phyloP scores from a whole-genome alignment of 106 monocot genomes.

The Alisma plantagoaquatica region DNA sequence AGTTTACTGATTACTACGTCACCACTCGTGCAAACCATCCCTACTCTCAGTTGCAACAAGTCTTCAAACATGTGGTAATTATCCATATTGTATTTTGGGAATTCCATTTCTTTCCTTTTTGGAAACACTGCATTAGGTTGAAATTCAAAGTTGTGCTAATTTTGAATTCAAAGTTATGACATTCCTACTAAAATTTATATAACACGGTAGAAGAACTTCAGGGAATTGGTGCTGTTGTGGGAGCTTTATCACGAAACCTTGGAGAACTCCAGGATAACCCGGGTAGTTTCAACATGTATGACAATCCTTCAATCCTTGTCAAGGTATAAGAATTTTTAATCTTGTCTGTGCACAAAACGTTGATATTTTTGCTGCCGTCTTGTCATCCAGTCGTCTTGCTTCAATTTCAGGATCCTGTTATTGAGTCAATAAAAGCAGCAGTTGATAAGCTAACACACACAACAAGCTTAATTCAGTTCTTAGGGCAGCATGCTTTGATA shows the following conservation, averaged over 20 bases:
- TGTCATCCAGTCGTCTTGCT: too few relatives aligned
- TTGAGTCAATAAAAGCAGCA: constrained; percentile 62
- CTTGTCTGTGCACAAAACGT: too few relatives aligned
- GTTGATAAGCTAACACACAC: constrained; percentile 77
- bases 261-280: constrained; percentile 69
- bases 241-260: constrained; percentile 89
- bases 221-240: constrained; percentile 95
- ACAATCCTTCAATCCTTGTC: constrained; percentile 51
- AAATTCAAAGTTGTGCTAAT: too few relatives aligned
- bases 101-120: neutral
- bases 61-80: constrained; percentile 97
- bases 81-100: neutral
- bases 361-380: too few relatives aligned
- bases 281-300: constrained; percentile 91
- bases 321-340: too few relatives aligned
- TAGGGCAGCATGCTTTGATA: constrained; percentile 93
- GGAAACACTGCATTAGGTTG: too few relatives aligned
- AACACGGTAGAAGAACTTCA: constrained; percentile 15
- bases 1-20: constrained; percentile 84
- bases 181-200: too few relatives aligned
- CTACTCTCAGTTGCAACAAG: constrained; percentile 94
- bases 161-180: too few relatives aligned
- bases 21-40: constrained; percentile 87
- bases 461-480: constrained; percentile 78
- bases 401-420: constrained; percentile 82